These are phyloP conservation scores for Euphrasia confusa DNA, from an alignment of 257 asterid genomes.

Conservation along the genomic window DNA sequence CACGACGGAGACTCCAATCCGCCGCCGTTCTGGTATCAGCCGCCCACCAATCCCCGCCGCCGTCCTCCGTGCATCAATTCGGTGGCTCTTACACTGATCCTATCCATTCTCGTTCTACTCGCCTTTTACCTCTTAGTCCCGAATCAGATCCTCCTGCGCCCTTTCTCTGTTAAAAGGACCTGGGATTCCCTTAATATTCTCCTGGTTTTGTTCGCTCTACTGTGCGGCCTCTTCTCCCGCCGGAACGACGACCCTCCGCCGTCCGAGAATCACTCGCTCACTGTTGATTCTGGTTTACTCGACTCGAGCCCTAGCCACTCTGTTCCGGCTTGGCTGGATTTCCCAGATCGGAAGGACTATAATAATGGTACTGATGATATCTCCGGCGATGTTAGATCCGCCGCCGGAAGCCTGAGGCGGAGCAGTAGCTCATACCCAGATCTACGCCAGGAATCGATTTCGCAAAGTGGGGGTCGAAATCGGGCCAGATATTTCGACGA, in stretches of 20 bases:
- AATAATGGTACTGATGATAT: constrained; percentile 2
- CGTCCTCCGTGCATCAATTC: constrained; percentile 51
- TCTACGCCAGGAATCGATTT: constrained; percentile 47
- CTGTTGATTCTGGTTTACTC: no score
- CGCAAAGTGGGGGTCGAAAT: constrained; percentile 46
- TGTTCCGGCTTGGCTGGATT: constrained; percentile 38
- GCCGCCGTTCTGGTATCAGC: constrained; percentile 55
- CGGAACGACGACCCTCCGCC: constrained; percentile 51
- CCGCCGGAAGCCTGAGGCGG: constrained; percentile 42
- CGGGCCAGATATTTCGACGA: constrained; percentile 55
- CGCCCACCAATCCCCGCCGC: constrained; percentile 49
- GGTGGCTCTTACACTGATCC: constrained; percentile 43
- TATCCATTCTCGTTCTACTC: constrained; percentile 43
- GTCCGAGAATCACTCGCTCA: constrained; percentile 21
- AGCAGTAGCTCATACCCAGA: constrained; percentile 85
- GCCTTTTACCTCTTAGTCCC: constrained; percentile 47
- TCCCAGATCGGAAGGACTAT: constrained; percentile 34
- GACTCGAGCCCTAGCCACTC: constrained; percentile 21
- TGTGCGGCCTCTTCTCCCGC: constrained; percentile 71
- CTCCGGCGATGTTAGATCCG: constrained; percentile 5
- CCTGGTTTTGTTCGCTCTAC: constrained; percentile 61
- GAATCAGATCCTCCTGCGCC: constrained; percentile 49
- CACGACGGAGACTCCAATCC: constrained; percentile 42
- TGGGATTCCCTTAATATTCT: constrained; percentile 67
- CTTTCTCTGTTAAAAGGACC: constrained; percentile 61